Conservation (phyloP, 768 basidiomycete species). For the Xerocomellus intermedius region DNA sequence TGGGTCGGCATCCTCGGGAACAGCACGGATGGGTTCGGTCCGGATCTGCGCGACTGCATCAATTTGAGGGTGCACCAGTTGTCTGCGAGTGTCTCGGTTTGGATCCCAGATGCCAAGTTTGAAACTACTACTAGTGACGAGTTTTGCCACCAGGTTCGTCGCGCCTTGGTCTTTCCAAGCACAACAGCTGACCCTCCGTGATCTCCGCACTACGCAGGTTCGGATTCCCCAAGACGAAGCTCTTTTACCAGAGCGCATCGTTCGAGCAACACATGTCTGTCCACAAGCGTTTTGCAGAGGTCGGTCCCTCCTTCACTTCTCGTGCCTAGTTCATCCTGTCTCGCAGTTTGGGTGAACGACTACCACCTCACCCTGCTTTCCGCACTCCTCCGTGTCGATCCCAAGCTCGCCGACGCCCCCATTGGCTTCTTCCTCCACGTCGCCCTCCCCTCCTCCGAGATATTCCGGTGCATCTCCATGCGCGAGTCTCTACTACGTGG, state of each 20-base stretch:
- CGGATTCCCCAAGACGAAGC: slow-evolving; percentile 81
- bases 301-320: too few relatives aligned
- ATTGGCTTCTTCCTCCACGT: slow-evolving; percentile 95
- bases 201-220: slow-evolving; percentile 67
- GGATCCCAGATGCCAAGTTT: slow-evolving; percentile 82
- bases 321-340: too few relatives aligned
- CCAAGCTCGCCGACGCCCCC: too few relatives aligned
- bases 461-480: too few relatives aligned
- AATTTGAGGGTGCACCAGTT: too few relatives aligned
- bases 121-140: slow-evolving; percentile 79
- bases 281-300: too few relatives aligned
- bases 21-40: slow-evolving; percentile 61
- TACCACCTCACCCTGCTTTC: too few relatives aligned
- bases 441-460: slow-evolving; percentile 91
- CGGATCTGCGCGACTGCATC: slow-evolving; percentile 55
- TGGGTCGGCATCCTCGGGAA: slow-evolving; percentile 80
- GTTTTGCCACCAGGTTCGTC: slow-evolving; percentile 76
- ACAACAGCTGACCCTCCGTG: slow-evolving; percentile 23
- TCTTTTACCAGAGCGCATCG: slow-evolving; percentile 74
- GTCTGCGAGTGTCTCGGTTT: slow-evolving; percentile 68
- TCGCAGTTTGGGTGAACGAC: too few relatives aligned
- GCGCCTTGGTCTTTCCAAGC: not conserved
- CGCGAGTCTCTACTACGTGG: slow-evolving; percentile 78
- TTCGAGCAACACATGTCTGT: slow-evolving; percentile 93
- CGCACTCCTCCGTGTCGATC: slow-evolving; percentile 74